Evolutionary conservation across 2,329 filamentous ascomycete species (phyloP), one percentile per base, ranked within the genome.

Genomic region (Pyrenochaeta sp.): DNA sequence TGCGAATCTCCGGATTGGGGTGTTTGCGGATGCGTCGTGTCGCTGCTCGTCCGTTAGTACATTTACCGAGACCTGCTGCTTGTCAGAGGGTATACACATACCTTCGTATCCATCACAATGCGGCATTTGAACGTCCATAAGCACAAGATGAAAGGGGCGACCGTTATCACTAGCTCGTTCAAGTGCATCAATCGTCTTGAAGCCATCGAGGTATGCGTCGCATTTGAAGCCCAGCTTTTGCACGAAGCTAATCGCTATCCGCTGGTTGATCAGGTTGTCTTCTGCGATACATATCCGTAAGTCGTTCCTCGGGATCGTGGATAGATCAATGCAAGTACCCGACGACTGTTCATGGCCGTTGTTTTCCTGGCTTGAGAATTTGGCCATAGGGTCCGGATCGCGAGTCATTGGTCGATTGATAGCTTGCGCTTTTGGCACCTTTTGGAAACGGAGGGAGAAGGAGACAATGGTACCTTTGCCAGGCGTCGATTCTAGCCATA

Each of bases 121-220:
- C 0, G 93, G 93, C 93, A 97, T 97, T 77, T 97, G 92, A 3
- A 96, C 92, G 72, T 97, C 93, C 93, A 97, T 97, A 39, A 97
- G 83, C 35, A 96, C 89, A 29, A 97, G 84, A 68, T 97, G 92
- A 77, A 96, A 97, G 0, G 92, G 93, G 7, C 81, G 81, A 1
- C 88, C 89, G 58, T 90, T 88, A 39, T 79, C 82, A 3, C 90
- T 89, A 58, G 88, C 90, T 45, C 85, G 80, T 7, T 89, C 87
- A n/a, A 97, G 79, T 0, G 91, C 93, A 67, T 96, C 90, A 12
- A 97, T 90, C 0, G 93, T 92, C 76, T 93, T 91, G 57, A 90
- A 83, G 0, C 94, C 94, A 71, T 98, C 96, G 59, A 92, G 91
- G 70, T 92, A 97, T 0, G 93, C 92, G 73, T 94, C 90, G 45